Conservation (phyloP, 306 rosid species). For the Quercus rubra region DNA sequence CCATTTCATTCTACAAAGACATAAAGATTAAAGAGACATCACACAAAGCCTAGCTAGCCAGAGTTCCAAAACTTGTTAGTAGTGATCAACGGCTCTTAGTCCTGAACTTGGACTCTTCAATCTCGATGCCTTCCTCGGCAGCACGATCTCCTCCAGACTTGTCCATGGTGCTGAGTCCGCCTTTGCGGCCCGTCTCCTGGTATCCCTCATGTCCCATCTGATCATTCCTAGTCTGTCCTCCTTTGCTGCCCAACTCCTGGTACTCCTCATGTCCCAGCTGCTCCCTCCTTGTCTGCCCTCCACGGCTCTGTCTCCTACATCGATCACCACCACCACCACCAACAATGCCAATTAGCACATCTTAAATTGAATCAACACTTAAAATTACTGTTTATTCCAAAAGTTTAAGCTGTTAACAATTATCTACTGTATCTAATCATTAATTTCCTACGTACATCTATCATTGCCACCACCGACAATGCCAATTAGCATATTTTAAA, state of each 20-base stretch:
- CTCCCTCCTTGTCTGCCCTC: slow-evolving; percentile 66
- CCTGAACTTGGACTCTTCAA: slow-evolving; percentile 44
- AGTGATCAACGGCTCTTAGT: not conserved
- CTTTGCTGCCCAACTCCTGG: slow-evolving; percentile 30
- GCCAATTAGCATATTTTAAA: too few relatives aligned
- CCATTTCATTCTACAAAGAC: not conserved
- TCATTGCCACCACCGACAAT: too few relatives aligned
- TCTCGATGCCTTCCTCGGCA: slow-evolving; percentile 26
- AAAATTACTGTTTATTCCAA: too few relatives aligned
- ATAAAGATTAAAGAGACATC: not conserved
- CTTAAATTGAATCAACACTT: too few relatives aligned
- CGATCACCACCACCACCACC: not conserved
- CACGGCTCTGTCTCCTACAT: slow-evolving; percentile 51
- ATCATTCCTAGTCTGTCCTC: slow-evolving; percentile 67
- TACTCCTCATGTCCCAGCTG: slow-evolving; percentile 62
- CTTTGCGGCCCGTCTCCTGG: slow-evolving; percentile 47
- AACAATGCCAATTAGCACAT: not conserved
- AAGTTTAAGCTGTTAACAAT: too few relatives aligned
- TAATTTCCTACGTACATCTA: too few relatives aligned
- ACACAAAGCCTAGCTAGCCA: not conserved
- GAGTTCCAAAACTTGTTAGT: not conserved
- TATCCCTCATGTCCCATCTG: slow-evolving; percentile 65
- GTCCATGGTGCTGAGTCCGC: slow-evolving; percentile 40
- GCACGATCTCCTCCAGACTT: slow-evolving; percentile 38
- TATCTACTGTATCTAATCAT: too few relatives aligned